Evolutionary conservation across 1,139 yeast species (phyloP).

Genomic region (Nadsonia starkeyi-henricii): DNA sequence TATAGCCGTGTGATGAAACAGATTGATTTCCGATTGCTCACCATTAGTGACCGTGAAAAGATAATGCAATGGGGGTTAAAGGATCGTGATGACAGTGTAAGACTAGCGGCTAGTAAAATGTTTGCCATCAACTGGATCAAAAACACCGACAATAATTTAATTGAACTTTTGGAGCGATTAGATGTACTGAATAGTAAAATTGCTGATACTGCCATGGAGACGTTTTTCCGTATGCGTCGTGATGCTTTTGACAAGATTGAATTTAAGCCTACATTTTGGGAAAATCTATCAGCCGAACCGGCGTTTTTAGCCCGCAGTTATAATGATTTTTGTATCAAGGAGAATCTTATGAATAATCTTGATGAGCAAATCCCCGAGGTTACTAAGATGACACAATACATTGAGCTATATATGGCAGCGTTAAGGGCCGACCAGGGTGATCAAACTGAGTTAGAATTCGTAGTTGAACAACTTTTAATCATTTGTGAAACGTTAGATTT

Average conservation of each 20-base stretch:
- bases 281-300: conserved; percentile 55
- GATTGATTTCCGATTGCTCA: conserved; percentile 48
- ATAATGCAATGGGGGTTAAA: conserved; percentile 72
- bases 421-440: conserved; percentile 32
- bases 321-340: conserved; percentile 47
- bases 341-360: conserved; percentile 39
- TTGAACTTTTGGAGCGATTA: conserved; percentile 55
- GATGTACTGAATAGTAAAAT: conserved; percentile 52
- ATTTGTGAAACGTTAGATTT: conserved; percentile 67
- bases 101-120: conserved; percentile 58
- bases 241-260: conserved; percentile 47
- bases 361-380: conserved; percentile 76
- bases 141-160: conserved; percentile 51
- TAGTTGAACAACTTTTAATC: conserved; percentile 56
- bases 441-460: conserved; percentile 52
- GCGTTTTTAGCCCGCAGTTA: conserved; percentile 60
- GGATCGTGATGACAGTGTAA: conserved; percentile 69
- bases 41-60: conserved; percentile 46
- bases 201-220: conserved; percentile 47
- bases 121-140: conserved; percentile 62
- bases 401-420: conserved; percentile 38
- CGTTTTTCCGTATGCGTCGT: conserved; percentile 45
- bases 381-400: conserved; percentile 48
- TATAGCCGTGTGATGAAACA: conserved; percentile 57
- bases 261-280: conserved; percentile 52